These are phyloP conservation scores for Colletotrichum eleusines DNA, from an alignment of 2,329 filamentous ascomycete genomes.

Conservation along the genomic window DNA sequence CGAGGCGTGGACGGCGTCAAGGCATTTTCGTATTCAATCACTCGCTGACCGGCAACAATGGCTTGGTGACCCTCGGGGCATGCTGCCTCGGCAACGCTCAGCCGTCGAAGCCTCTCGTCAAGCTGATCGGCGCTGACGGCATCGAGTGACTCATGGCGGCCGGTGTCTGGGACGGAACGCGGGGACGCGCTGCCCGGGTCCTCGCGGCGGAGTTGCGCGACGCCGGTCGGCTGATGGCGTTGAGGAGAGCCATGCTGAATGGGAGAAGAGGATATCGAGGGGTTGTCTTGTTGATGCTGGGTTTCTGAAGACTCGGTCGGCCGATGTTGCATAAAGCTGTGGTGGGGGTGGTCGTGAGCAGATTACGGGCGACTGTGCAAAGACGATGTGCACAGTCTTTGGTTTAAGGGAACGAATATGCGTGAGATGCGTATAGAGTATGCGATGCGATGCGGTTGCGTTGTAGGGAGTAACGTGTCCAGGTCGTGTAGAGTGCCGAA, in stretches of 20 bases:
- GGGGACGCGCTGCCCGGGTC: constrained; percentile 54
- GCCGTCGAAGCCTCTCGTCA: constrained; percentile 63
- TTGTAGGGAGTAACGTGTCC: constrained; percentile 24
- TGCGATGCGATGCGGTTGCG: constrained; percentile 25
- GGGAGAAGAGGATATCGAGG: constrained; percentile 49
- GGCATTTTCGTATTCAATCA: constrained; percentile 73
- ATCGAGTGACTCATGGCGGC: constrained; percentile 46
- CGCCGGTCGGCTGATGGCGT: constrained; percentile 57
- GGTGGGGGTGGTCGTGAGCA: constrained; percentile 50
- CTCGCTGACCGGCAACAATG: constrained; percentile 62
- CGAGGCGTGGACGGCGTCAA: constrained; percentile 60
- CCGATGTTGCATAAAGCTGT: constrained; percentile 75
- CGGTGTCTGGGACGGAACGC: constrained; percentile 49
- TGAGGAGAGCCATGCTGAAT: constrained; percentile 69
- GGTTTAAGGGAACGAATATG: constrained; percentile 4
- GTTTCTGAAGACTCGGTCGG: constrained; percentile 60
- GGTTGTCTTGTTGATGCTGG: constrained; percentile 53
- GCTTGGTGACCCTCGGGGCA: constrained; percentile 46
- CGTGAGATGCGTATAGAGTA: constrained; percentile 14
- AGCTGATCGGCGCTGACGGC: constrained; percentile 58
- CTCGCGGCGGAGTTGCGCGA: constrained; percentile 50
- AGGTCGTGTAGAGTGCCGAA: constrained; percentile 22
- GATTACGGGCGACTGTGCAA: constrained; percentile 62
- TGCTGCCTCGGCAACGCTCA: constrained; percentile 57
- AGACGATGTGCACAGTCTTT: constrained; percentile 63